A percentile compares a stretch with the other conserved stretches of the same genome.
Conservation (phyloP, 257 asterid genomes). For the Solanum okadae region DNA sequence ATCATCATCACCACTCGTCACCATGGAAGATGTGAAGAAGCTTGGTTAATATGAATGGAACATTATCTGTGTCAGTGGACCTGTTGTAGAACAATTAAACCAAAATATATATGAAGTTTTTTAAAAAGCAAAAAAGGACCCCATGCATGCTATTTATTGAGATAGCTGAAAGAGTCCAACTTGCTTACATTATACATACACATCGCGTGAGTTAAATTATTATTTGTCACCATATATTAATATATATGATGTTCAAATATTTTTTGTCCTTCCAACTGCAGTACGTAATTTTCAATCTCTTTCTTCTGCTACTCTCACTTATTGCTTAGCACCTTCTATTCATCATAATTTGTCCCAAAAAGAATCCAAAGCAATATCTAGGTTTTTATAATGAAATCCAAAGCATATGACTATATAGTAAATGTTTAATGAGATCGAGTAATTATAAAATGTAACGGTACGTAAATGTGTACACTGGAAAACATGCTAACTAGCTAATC, state of each 20-base stretch:
- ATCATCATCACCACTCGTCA: background rate
- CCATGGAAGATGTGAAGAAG: background rate
- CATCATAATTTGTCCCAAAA: background rate
- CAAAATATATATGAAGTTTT: background rate
- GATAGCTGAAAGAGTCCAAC: background rate
- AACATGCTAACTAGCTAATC: background rate
- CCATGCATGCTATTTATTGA: background rate
- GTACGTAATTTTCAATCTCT: background rate
- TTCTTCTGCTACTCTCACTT: background rate
- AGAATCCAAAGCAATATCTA: background rate
- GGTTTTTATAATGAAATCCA: background rate
- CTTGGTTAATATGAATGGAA: background rate
- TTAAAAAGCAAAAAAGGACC: constrained; percentile 17
- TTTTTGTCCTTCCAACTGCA: background rate
- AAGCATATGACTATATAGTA: background rate
- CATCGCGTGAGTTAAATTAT: constrained; percentile 53
- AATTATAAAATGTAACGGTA: background rate
- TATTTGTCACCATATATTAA: background rate
- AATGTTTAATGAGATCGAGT: background rate
- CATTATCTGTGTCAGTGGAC: background rate
- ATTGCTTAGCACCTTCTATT: background rate
- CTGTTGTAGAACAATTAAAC: background rate
- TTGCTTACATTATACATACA: constrained; percentile 15
- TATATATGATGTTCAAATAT: background rate
- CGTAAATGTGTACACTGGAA: background rate